Evolutionary conservation across 257 asterid genomes (phyloP).

Genomic region (Leptodermis oblonga): DNA sequence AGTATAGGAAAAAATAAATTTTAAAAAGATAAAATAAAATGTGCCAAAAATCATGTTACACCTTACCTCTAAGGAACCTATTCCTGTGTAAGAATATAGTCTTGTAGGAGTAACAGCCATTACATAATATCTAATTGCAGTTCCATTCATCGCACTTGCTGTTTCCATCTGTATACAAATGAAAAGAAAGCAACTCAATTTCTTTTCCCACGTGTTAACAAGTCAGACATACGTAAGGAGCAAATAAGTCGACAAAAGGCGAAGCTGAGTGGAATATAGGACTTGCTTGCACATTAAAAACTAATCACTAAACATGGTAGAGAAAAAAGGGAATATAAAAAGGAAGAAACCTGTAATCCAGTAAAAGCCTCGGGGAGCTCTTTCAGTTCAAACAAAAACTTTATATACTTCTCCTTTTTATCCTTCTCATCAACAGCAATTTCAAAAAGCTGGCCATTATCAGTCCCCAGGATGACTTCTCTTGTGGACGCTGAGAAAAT

Average conservation of each 20-base stretch:
- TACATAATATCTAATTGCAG: constrained; percentile 56
- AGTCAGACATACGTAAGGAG: neutral
- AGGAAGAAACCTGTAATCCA: constrained; percentile 71
- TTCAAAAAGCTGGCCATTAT: constrained; percentile 88
- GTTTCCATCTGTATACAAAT: constrained; percentile 79
- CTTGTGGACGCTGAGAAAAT: constrained; percentile 72
- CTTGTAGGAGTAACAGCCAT: constrained; percentile 99
- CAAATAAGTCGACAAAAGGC: neutral
- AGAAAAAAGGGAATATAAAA: constrained; percentile 11
- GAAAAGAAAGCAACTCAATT: neutral
- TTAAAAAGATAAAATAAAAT: neutral
- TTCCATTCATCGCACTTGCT: constrained; percentile 52
- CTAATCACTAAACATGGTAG: neutral
- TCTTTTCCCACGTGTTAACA: neutral
- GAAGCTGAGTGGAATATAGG: neutral
- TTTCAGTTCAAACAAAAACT: constrained; percentile 68
- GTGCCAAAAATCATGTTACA: constrained; percentile 10
- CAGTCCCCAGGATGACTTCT: constrained; percentile 90
- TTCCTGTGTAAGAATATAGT: constrained; percentile 92
- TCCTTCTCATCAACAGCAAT: constrained; percentile 92
- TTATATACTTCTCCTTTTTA: constrained; percentile 86
- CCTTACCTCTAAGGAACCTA: constrained; percentile 82
- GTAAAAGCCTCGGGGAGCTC: constrained; percentile 95
- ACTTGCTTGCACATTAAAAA: neutral
- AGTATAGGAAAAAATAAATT: neutral